phyloP scores from a whole-genome alignment of 2,329 filamentous ascomycete species.

The Rhexocercosporidium sp. region DNA sequence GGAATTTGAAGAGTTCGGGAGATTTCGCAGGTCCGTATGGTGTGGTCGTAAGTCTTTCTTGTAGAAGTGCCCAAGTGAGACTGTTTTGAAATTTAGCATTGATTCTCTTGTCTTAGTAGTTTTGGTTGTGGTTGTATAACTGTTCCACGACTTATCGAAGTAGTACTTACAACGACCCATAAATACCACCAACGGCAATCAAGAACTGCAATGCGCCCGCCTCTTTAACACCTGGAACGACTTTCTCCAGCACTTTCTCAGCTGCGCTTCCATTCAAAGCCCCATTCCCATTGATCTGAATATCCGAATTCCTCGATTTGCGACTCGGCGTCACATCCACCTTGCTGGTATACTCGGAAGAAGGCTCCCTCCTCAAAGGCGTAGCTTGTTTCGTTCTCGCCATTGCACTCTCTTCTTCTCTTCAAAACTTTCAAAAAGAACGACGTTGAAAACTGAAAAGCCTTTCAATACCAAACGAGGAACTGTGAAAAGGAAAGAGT shows the following conservation, averaged over 20 bases:
- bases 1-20: slow-evolving; percentile 85
- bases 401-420: slow-evolving; percentile 52
- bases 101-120: background rate
- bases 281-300: slow-evolving; percentile 43
- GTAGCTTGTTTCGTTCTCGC: slow-evolving; percentile 72
- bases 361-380: slow-evolving; percentile 68
- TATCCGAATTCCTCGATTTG: slow-evolving; percentile 32
- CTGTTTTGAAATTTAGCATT: slow-evolving; percentile 50
- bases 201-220: slow-evolving; percentile 76
- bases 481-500: background rate
- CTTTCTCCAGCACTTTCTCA: slow-evolving; percentile 42
- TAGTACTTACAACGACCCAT: slow-evolving; percentile 83
- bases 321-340: slow-evolving; percentile 46
- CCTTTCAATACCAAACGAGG: background rate
- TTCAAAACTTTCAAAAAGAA: slow-evolving; percentile 1
- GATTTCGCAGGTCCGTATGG: slow-evolving; percentile 69
- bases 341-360: slow-evolving; percentile 68
- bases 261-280: slow-evolving; percentile 33
- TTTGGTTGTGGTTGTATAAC: background rate
- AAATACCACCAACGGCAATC: slow-evolving; percentile 92
- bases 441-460: background rate
- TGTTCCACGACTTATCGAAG: background rate
- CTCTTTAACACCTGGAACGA: slow-evolving; percentile 46
- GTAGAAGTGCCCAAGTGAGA: slow-evolving; percentile 93
- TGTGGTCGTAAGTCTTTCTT: slow-evolving; percentile 97